Base-by-base conservation (phyloP, 1,284 basidiomycete species). In the Porogramme epimiltina region DNA sequence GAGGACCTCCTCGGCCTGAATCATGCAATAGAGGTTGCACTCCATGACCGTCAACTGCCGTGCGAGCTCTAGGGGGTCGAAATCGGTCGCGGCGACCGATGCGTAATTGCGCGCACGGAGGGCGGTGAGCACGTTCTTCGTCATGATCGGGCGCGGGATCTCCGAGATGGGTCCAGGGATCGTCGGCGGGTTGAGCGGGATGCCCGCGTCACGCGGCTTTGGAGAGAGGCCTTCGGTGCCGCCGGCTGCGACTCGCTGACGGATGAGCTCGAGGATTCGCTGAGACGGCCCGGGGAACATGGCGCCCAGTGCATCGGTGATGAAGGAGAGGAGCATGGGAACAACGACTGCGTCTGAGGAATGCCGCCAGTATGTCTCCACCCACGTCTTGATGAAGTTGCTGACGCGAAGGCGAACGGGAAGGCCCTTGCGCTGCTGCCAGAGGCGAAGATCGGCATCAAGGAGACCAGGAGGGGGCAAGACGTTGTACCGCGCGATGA, bases 31-130 rank as follows among this genome's bases (percentile, higher is more conserved):
- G 44, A 98, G 73, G 50, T 82, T 82, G 63, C 86, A 90, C 70
- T 99, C 97, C 84, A 95, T 90, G 54, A 96, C 82, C n/a, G 96
- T 97, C 62, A 99, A 70, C 72, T 99, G 96, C 43, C 96, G 81
- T 4, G 95, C 95, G 47, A 99, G 75, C 70, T 99, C 96, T 50
- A 96, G 72, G 20, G 92, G 77, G 66, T 98, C 94, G 65, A 99
- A 95, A 63, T 99, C 96, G n/a, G 88, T 89, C 9, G 98, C 76
- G 22, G 77, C 71, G 45, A 96, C 82, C 3, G 75, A 66, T 2
- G 70, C 64, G 59, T 82, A 90, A 58, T 82, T 81, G 70, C 77
- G 80, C 68, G 74, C 76, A 61, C 83, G 76, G 58, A 89, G 66
- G 59, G 81, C 68, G 38, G 80, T 73, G 25, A 95, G 78, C 19